Percentiles rank a stretch among this genome's conserved stretches.
phyloP scores from a whole-genome alignment of 768 basidiomycete genomes.

The Serpula lacrymans region DNA sequence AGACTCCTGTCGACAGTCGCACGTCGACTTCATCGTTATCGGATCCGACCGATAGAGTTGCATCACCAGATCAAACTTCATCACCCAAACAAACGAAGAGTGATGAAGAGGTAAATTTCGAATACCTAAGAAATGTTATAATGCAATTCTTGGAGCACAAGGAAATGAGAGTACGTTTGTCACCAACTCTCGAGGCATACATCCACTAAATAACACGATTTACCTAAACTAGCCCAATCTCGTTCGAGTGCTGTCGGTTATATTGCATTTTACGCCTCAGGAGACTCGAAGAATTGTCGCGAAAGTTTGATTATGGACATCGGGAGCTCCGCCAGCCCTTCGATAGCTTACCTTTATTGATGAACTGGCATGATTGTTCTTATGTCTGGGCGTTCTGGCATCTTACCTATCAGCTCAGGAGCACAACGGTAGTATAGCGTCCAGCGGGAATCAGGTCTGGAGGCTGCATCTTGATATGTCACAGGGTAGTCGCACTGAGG shows the following conservation, averaged over 20 bases:
- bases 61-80: slow-evolving; percentile 31
- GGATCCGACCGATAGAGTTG: slow-evolving; percentile 35
- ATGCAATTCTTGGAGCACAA: slow-evolving; percentile 97
- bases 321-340: too few relatives aligned
- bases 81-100: slow-evolving; percentile 33
- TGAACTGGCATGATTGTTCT: too few relatives aligned
- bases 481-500: too few relatives aligned
- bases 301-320: slow-evolving; percentile 59
- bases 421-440: too few relatives aligned
- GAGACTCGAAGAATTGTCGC: slow-evolving; percentile 87
- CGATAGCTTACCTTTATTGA: too few relatives aligned
- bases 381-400: too few relatives aligned
- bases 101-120: slow-evolving; percentile 93
- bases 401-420: too few relatives aligned
- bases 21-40: slow-evolving; percentile 42
- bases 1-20: slow-evolving; percentile 25
- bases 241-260: slow-evolving; percentile 86
- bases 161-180: slow-evolving; percentile 84
- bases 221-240: slow-evolving; percentile 73
- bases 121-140: slow-evolving; percentile 95
- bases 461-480: too few relatives aligned
- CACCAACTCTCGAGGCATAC: too few relatives aligned
- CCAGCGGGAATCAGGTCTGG: too few relatives aligned
- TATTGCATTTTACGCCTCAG: slow-evolving; percentile 92
- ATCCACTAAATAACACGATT: too few relatives aligned